Base-by-base conservation (phyloP, 306 rosid genomes). In the Quercus parvula region DNA sequence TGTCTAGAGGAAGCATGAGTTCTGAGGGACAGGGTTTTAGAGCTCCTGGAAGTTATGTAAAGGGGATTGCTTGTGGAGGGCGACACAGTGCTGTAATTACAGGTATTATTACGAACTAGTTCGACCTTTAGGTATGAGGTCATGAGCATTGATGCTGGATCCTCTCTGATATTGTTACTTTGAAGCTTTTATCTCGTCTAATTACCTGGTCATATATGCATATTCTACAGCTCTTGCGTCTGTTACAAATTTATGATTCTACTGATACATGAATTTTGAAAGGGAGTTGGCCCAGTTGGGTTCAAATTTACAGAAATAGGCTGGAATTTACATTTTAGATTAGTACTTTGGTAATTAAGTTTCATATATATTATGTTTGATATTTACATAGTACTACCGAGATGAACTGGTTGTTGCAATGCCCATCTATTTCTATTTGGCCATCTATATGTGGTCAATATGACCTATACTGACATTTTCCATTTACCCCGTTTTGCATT, bases 41-140 rank as follows among this genome's bases (percentile, higher is more conserved):
- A 87, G 87, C 88, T 79, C 97, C 90, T 25, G 98, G 98, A 86
- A 91, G 74, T 86, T 92, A 86, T 81, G 82, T 94, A 12, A 94
- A 89, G 81, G 87, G 81, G n/a, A 91, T 94, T 86, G 91, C 98
- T 11, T 92, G 98, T 71, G 98, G 98, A 82, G 98, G 97, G 85
- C 93, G 98, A 77, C 98, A 94, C 72, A 94, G 98, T 91, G 97
- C 87, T 35, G 94, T 87, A 70, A 85, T 94, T 72, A 94, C 98
- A 94, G 97, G 97, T 94, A 83, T 18, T 55, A 12, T 6, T 35
- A 44, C 56, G 35, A 56, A 49, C 56, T 69, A 15, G 51, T 55
- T 67, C 18, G 70, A n/a, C 66, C 49, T 15, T 24, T 56, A 25
- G 25, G 55, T 79, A 18, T 30, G 28, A 57, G 30, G 51, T 33